Conservation (phyloP, 352 stramenopile species). For the Pythium pyrilobum region DNA sequence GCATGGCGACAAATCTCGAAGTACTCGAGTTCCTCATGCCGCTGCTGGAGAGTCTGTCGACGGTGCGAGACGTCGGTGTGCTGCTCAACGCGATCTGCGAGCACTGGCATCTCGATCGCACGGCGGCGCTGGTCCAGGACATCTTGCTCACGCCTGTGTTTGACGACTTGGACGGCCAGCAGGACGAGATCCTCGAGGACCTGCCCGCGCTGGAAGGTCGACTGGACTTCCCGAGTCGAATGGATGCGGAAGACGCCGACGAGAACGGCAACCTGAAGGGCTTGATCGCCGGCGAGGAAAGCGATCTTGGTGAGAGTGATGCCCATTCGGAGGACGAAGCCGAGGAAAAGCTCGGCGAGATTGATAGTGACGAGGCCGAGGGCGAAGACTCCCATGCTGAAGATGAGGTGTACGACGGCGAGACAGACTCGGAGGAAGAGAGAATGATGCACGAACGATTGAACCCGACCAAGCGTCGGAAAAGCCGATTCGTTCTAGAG, state of each 20-base stretch:
- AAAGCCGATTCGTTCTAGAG: constrained; percentile 74
- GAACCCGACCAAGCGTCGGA: constrained; percentile 17
- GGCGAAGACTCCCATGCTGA: constrained; percentile 31
- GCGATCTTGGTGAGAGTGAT: constrained; percentile 53
- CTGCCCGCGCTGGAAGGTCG: constrained; percentile 47
- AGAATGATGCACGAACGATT: constrained; percentile 17
- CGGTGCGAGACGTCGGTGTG: constrained; percentile 55
- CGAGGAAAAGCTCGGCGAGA: constrained; percentile 25
- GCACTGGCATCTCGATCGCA: constrained; percentile 63
- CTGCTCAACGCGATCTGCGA: constrained; percentile 55
- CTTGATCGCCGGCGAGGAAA: constrained; percentile 61
- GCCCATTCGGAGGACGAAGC: constrained; percentile 27
- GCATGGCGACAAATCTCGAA: constrained; percentile 44
- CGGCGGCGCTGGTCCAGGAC: constrained; percentile 57
- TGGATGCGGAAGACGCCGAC: constrained; percentile 76
- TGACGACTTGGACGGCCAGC: constrained; percentile 79
- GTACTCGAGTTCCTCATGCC: constrained; percentile 61
- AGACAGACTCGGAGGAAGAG: constrained; percentile 70
- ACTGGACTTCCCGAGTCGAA: constrained; percentile 75
- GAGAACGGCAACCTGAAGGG: constrained; percentile 79
- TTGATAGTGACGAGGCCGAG: constrained; percentile 26
- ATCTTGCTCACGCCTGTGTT: constrained; percentile 70
- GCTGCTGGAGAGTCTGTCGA: constrained; percentile 70
- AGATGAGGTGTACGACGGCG: constrained; percentile 41
- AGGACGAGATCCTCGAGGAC: constrained; percentile 62